Evolutionary conservation across 2,329 filamentous ascomycete species (phyloP).

Genomic region (Fusarium setosum): DNA sequence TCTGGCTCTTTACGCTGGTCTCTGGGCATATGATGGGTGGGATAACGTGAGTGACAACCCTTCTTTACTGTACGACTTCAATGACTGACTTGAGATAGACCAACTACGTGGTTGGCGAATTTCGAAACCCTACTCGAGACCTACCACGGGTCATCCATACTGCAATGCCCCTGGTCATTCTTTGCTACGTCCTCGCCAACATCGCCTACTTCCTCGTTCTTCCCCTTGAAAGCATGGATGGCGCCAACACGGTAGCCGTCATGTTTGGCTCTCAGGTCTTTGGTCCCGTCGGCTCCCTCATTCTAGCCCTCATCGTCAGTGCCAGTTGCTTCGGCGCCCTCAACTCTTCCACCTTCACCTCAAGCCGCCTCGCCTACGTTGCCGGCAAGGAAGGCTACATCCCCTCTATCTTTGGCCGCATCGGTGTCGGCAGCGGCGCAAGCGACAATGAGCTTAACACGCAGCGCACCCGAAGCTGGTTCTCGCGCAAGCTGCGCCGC

Average conservation of each 20-base stretch:
- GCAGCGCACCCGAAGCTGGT: constrained; percentile 64
- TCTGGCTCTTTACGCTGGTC: constrained; percentile 91
- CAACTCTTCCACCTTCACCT: constrained; percentile 95
- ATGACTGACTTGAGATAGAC: constrained; percentile 66
- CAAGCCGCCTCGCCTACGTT: constrained; percentile 89
- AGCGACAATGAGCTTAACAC: constrained; percentile 55
- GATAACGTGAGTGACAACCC: constrained; percentile 80
- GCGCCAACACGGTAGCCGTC: constrained; percentile 94
- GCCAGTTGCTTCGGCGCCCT: constrained; percentile 94
- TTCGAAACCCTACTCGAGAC: constrained; percentile 89
- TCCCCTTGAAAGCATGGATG: constrained; percentile 82
- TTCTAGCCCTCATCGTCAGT: constrained; percentile 89
- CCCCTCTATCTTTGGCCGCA: constrained; percentile 82
- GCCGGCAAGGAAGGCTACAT: constrained; percentile 97
- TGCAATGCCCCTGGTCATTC: constrained; percentile 92
- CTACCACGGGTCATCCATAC: constrained; percentile 96
- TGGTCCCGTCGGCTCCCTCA: constrained; percentile 81
- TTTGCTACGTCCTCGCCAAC: constrained; percentile 91
- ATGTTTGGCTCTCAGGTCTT: constrained; percentile 93
- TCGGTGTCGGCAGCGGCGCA: constrained; percentile 72
- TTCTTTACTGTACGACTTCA: neutral
- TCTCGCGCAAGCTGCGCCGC: constrained; percentile 68
- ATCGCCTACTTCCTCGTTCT: constrained; percentile 95
- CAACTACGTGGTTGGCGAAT: constrained; percentile 97
- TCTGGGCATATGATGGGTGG: constrained; percentile 99